Conservation (phyloP, 192 early-diverging fungal species). For the Pilaira anomala region DNA sequence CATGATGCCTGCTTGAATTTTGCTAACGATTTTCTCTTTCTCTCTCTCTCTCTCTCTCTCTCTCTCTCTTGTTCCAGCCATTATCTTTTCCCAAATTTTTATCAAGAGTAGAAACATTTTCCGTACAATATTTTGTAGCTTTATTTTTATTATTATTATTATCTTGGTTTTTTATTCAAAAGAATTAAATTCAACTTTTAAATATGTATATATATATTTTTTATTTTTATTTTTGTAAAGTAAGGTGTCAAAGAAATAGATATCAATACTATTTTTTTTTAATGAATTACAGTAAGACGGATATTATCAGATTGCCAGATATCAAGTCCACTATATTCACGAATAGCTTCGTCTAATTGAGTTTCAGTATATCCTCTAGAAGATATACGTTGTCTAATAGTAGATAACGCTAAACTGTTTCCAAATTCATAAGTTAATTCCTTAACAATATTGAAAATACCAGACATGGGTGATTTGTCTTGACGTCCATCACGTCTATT, state of each 20-base stretch:
- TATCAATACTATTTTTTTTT: background rate
- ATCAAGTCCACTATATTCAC: constrained; percentile 72
- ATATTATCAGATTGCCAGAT: constrained; percentile 64
- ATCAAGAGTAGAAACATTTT: no score
- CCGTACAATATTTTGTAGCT: no score
- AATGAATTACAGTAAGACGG: constrained; percentile 39
- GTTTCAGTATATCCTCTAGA: constrained; percentile 75
- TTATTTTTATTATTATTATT: no score
- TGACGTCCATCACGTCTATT: constrained; percentile 38
- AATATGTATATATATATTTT: background rate
- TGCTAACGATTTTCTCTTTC: no score
- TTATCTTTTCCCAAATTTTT: no score
- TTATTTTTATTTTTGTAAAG: background rate
- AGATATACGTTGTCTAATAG: constrained; percentile 66
- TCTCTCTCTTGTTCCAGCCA: no score
- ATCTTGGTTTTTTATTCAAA: constrained; percentile 1
- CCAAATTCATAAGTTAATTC: constrained; percentile 64
- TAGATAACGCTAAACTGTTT: constrained; percentile 52
- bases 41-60: no score
- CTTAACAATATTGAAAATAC: constrained; percentile 78
- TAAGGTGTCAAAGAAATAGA: no score
- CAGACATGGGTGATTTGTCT: constrained; percentile 51
- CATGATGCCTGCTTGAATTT: background rate
- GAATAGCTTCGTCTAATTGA: constrained; percentile 71
- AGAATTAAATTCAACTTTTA: background rate